Evolutionary conservation across 1,284 basidiomycete species (phyloP), one percentile per base, ranked within the genome.

Genomic region (Irpex lacteus): DNA sequence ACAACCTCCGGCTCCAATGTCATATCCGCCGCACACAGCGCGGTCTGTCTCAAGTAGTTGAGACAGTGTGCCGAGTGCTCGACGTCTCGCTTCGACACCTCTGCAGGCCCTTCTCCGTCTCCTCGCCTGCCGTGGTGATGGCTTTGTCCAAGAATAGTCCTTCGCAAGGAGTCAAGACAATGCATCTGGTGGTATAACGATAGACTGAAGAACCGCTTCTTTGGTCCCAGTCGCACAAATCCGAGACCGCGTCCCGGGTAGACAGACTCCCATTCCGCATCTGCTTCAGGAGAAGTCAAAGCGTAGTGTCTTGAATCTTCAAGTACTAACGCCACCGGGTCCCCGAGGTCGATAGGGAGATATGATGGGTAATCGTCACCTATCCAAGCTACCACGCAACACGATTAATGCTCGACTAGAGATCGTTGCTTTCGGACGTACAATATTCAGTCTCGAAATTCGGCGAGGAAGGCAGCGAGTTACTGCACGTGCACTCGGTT

Each of bases 161-260:
- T 61, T 2, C 74, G 73, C 32, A 78, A 66, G 4, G 69, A 66
- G 60, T 77, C 72, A 19, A 80, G 69, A 60, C 78, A 80, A 62
- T 79, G 78, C 59, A 78, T 66, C 67, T 80, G 73, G 70, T 81
- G 78, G 58, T 72, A 77, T 72, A 80, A 73, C 9, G 74, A 70
- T 15, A 78, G 69, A 32, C 72, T 72, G 65, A 73, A 72, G 65
- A 71, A 70, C 32, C 72, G 71, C 38, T 70, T 69, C 7, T 72
- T 61, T 6, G 73, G 73, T 5, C 76, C 76, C 26, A 77, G 67
- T 34, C 69, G 73, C 18, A 76, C 64, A 67, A 76, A 74, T 7
- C 74, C 75, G 11, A 63, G 63, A 57, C 71, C 67, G 15, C 63
- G 60, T 18, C 65, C 65, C 1, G 75, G 71, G 54, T 72, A 71